Evolutionary conservation across 768 basidiomycete species (phyloP).

Genomic region (Chalciporus pseudorubinellus): DNA sequence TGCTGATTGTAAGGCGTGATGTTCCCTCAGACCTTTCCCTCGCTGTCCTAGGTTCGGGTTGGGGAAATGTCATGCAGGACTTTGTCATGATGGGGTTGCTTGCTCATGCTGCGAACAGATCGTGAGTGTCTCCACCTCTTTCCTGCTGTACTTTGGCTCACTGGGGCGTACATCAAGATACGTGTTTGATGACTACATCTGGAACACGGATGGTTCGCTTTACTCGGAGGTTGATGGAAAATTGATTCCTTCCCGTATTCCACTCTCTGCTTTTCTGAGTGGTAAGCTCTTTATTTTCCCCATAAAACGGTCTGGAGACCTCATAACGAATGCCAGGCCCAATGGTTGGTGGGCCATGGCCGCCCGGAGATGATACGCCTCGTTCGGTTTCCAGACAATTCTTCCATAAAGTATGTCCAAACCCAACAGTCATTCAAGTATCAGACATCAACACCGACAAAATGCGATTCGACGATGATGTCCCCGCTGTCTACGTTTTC

Average conservation of each 20-base stretch:
- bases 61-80: slow-evolving; percentile 44
- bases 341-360: slow-evolving; percentile 40
- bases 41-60: slow-evolving; percentile 34
- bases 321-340: slow-evolving; percentile 31
- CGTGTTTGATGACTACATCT: slow-evolving; percentile 45
- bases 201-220: slow-evolving; percentile 34
- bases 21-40: too few relatives aligned
- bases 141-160: not conserved
- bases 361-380: slow-evolving; percentile 30
- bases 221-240: slow-evolving; percentile 39
- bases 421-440: slow-evolving; percentile 33
- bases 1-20: too few relatives aligned
- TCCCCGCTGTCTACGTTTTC: slow-evolving; percentile 31
- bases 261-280: slow-evolving; percentile 39
- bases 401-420: slow-evolving; percentile 42
- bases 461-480: slow-evolving; percentile 23
- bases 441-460: slow-evolving; percentile 28
- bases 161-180: slow-evolving; percentile 24
- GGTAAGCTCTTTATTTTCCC: slow-evolving; percentile 24
- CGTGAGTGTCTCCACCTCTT: slow-evolving; percentile 24
- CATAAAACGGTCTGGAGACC: not conserved
- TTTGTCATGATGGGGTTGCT: slow-evolving; percentile 36
- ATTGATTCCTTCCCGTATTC: slow-evolving; percentile 39
- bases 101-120: slow-evolving; percentile 33
- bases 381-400: slow-evolving; percentile 37